Evolutionary conservation across 192 early-diverging fungal species (phyloP), one percentile per base, ranked within the genome.

Genomic region (Coemansia sp.): DNA sequence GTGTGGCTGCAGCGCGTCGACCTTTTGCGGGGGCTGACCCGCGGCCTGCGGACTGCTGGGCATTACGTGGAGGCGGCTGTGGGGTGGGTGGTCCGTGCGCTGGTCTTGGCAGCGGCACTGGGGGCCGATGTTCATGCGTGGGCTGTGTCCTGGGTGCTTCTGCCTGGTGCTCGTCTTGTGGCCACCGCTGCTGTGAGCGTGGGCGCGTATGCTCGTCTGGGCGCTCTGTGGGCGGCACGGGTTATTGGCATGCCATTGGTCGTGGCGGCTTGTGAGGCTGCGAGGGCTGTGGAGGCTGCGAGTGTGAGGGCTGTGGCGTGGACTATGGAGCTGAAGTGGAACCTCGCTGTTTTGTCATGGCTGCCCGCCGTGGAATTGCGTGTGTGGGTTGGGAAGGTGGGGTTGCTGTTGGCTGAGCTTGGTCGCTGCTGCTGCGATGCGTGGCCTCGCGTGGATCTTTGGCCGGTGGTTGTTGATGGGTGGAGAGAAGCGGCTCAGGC

Each of bases 401-500:
- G 42, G 42, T 2, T n/a, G 13, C 5, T 24, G 21, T 11, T 28
- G 50, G 21, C 14, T 53, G 50, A 21, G 43, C 55, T 26, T 5
- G 4, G 38, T 7, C 73, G 23, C n/a, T n/a, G n/a, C n/a, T n/a
- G n/a, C n/a, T n/a, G n/a, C n/a, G n/a, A n/a, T n/a, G n/a, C n/a
- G n/a, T n/a, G n/a, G n/a, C n/a, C n/a, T n/a, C n/a, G n/a, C n/a
- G n/a, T n/a, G n/a, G n/a, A n/a, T n/a, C n/a, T n/a, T n/a, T 79
- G 71, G 76, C 71, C 76, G 10, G 6, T 48, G 9, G 21, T 65
- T 20, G 34, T 34, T n/a, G 63, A 64, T 26, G 62, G 70, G 0
- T 63, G 60, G 45, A 13, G 48, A 7, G 76, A 79, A 9, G 70
- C 59, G 2, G 51, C 31, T 9, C 67, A 40, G 37, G 76, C 71